A percentile compares a stretch with the other conserved stretches of the same genome.
Evolutionary conservation across 2,329 filamentous ascomycete genomes (phyloP).

Genomic region (Gremmenia infestans): DNA sequence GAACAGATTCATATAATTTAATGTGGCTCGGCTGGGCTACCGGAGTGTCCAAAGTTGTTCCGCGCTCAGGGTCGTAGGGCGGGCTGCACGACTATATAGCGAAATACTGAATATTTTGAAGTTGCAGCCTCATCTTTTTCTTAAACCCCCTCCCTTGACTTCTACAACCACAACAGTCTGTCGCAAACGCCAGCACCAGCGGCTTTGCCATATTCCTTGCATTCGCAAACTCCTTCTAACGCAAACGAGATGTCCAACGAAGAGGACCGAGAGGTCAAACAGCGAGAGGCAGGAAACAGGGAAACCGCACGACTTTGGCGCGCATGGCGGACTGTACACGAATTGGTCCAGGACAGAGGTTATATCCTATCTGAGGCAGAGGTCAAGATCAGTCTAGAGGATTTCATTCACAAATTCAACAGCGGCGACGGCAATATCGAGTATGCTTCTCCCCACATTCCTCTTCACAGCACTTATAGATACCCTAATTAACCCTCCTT

Average conservation of each 20-base stretch:
- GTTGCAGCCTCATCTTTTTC: not conserved
- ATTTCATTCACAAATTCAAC: slow-evolving; percentile 70
- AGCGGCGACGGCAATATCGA: slow-evolving; percentile 69
- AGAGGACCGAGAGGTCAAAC: slow-evolving; percentile 27
- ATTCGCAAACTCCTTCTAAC: not conserved
- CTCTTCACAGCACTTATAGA: not conserved
- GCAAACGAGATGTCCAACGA: slow-evolving; percentile 24
- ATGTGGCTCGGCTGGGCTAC: not conserved
- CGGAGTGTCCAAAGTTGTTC: no score
- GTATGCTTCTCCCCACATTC: slow-evolving; percentile 44
- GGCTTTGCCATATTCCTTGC: not conserved
- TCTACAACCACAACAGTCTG: not conserved
- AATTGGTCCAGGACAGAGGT: slow-evolving; percentile 91
- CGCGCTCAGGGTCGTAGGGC: no score
- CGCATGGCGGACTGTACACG: slow-evolving; percentile 86
- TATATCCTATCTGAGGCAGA: slow-evolving; percentile 91
- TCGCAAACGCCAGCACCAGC: not conserved
- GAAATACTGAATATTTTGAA: not conserved
- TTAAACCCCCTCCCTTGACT: not conserved
- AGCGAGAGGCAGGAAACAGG: slow-evolving; percentile 33
- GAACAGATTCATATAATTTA: not conserved
- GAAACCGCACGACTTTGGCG: slow-evolving; percentile 73
- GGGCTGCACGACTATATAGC: not conserved
- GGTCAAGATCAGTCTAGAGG: slow-evolving; percentile 77
- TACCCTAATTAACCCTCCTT: slow-evolving; percentile 1